phyloP scores from a whole-genome alignment of 2,329 filamentous ascomycete genomes.

The Penicillium sp. region DNA sequence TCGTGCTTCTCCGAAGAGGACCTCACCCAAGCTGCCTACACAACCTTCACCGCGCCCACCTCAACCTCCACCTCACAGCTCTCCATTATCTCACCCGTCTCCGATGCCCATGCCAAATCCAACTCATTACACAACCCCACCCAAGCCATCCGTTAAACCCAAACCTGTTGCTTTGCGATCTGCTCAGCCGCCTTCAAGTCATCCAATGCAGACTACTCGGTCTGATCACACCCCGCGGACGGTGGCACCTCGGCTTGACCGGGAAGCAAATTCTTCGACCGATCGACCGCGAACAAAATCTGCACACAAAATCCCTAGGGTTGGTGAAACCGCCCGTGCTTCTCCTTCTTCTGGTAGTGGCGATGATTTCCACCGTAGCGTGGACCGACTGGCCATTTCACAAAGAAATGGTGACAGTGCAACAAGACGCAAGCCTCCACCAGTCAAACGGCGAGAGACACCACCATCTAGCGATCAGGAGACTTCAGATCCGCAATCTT shows the following conservation, averaged over 20 bases:
- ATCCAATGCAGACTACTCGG: conserved; percentile 16
- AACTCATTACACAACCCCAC: conserved; percentile 21
- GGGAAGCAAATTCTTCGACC: conserved; percentile 12
- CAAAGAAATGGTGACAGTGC: conserved; percentile 16
- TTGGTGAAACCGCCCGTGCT: conserved; percentile 9
- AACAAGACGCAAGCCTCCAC: conserved; percentile 31
- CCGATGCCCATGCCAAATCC: conserved; percentile 23
- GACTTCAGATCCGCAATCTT: conserved; percentile 49
- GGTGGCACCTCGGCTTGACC: conserved; percentile 18
- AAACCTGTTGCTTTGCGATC: conserved; percentile 39
- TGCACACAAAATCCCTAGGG: conserved; percentile 17
- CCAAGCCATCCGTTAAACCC: conserved; percentile 39
- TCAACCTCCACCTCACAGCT: conserved; percentile 18
- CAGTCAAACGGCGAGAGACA: conserved; percentile 45
- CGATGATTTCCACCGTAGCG: conserved; percentile 33
- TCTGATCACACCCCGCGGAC: conserved; percentile 28
- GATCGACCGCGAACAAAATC: conserved; percentile 23
- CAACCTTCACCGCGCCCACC: conserved; percentile 13
- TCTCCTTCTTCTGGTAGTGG: conserved; percentile 36
- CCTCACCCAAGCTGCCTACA: conserved; percentile 13
- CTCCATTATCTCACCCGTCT: conserved; percentile 12
- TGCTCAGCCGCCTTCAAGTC: conserved; percentile 21
- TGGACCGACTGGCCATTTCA: conserved; percentile 29
- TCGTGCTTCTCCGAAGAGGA: conserved; percentile 13
- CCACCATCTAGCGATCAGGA: conserved; percentile 47